Base-by-base conservation (phyloP, 352 stramenopile species). In the Aphanomyces cochlioides region DNA sequence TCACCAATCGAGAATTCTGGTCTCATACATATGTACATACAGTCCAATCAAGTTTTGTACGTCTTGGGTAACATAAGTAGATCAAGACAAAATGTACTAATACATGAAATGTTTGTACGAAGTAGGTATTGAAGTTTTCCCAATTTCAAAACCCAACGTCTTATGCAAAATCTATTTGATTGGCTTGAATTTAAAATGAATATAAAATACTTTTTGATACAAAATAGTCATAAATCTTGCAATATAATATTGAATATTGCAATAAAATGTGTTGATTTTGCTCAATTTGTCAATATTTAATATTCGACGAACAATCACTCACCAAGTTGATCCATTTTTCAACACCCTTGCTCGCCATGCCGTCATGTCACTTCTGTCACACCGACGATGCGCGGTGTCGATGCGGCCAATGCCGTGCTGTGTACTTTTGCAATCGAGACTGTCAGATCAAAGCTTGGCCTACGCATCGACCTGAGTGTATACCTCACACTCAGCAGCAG, bases 341-440 rank as follows among this genome's bases (percentile, higher is more conserved):
- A 58, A 36, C 19, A 12, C 43, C 10, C 43, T 50, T n/a, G 43
- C 43, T 50, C 17, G 17, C 17, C 15, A 37, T 61, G 54, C 54
- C 54, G 34, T 61, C 54, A 40, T 61, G 54, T 37, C 28, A 61
- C n/a, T 37, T 45, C 36, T 61, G 54, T 3, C 34, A 37, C 15
- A 3, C 13, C 13, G 28, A 61, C 5, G 21, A 61, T 39, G 54
- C 54, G 10, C 54, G 54, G 28, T 67, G 59, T 56, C 38, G 59
- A 67, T 92, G 85, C 72, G 87, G 87, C 47, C 81, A 81, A 58
- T 94, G 87, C 54, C 78, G 78, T 7, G 48, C 65, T 67, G 87
- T 90, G 34, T 89, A 83, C 76, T 95, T 95, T 69, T 93, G 85
- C 74, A 80, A 83, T 67, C 84, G 82, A 59, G 78, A 87, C 41